phyloP scores from a whole-genome alignment of 257 asterid species.

The Capsicum baccatum region DNA sequence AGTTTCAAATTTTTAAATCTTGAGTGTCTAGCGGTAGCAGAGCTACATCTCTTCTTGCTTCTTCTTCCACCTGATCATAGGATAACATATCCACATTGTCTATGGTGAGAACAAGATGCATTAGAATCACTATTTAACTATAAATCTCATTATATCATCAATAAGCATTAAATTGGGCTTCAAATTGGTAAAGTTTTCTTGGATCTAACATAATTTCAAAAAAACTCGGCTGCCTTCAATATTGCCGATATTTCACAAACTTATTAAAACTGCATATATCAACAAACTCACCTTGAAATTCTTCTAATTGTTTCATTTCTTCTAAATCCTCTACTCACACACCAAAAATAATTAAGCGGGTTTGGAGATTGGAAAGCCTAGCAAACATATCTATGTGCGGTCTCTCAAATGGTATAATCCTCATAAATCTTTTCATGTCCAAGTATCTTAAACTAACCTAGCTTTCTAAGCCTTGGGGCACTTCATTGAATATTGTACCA shows the following conservation, averaged over 20 bases:
- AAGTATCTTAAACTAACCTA: slow-evolving; percentile 23
- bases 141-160: background rate
- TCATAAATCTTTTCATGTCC: background rate
- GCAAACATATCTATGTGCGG: slow-evolving; percentile 23
- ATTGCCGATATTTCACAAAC: background rate
- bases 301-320: background rate
- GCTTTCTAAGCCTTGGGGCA: slow-evolving; percentile 9
- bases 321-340: background rate
- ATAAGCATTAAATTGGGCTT: background rate
- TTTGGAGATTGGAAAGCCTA: background rate
- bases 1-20: background rate
- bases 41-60: background rate
- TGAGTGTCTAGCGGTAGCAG: slow-evolving; percentile 32
- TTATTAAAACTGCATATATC: background rate
- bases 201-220: background rate
- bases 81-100: background rate
- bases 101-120: background rate
- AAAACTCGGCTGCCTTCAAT: background rate
- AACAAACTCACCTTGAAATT: background rate
- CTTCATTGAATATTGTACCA: background rate
- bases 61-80: background rate
- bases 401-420: background rate
- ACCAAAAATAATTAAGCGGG: slow-evolving; percentile 4
- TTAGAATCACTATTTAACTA: background rate
- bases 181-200: background rate